Conservation (phyloP, 140 eudicot species). For the Senecio squalidus region DNA sequence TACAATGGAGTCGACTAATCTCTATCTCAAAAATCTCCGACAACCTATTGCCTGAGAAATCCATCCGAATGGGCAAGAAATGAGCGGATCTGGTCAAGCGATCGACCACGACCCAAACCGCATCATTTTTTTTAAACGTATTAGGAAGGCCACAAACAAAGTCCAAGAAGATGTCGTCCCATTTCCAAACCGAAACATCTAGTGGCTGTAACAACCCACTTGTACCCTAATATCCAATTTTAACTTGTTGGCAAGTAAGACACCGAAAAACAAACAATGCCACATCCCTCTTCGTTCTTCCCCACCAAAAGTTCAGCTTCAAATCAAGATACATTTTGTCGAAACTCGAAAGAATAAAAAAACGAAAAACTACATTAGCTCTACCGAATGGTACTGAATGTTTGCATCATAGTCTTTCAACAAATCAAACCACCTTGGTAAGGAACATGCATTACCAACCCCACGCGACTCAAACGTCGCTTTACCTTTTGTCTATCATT, state of each 20-base stretch:
- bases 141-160: no score
- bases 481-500: no score
- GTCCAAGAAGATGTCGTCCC: no score
- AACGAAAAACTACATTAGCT: no score
- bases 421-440: no score
- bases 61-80: background rate
- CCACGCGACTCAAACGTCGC: constrained; percentile 17
- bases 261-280: background rate
- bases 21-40: background rate
- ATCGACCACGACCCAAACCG: background rate
- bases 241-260: background rate
- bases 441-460: constrained; percentile 13
- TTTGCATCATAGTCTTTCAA: no score
- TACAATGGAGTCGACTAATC: background rate
- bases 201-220: background rate
- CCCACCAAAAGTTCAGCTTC: no score
- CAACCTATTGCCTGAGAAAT: background rate
- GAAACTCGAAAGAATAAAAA: no score
- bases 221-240: background rate
- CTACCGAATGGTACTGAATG: no score
- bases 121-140: background rate
- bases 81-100: background rate
- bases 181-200: background rate
- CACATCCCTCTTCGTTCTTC: background rate
- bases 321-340: no score